phyloP scores from a whole-genome alignment of 371 early-diverging fungal genomes.

The Synchytrium microbalum region DNA sequence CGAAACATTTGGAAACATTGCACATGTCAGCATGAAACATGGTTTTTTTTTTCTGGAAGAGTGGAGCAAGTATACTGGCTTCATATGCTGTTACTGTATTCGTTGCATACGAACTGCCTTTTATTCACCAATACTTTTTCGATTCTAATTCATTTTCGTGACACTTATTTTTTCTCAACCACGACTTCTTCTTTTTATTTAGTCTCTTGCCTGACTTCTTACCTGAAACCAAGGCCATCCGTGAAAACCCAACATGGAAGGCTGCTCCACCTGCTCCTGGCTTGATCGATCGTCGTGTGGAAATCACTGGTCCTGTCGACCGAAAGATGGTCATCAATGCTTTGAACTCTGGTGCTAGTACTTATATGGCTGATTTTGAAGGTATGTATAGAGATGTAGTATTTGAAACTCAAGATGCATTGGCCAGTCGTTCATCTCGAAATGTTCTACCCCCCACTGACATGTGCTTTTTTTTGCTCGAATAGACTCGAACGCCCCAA shows the following conservation, averaged over 20 bases:
- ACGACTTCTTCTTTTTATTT: too few species aligned
- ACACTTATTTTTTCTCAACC: too few species aligned
- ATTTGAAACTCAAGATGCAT: too few species aligned
- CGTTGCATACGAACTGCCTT: too few species aligned
- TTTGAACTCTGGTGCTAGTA: constrained; percentile 82
- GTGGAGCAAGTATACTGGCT: too few species aligned
- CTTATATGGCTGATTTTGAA: constrained; percentile 97
- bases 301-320: constrained; percentile 96
- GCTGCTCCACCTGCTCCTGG: constrained; percentile 88
- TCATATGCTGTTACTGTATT: too few species aligned
- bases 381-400: constrained; percentile 32
- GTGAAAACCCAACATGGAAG: constrained; percentile 78
- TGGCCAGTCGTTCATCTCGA: too few species aligned
- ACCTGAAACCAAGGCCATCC: constrained; percentile 81
- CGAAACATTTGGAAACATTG: too few species aligned
- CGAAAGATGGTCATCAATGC: constrained; percentile 98
- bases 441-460: constrained; percentile 8
- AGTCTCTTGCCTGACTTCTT: constrained; percentile 75
- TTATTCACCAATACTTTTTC: too few species aligned
- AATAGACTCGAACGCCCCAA: constrained; percentile 83
- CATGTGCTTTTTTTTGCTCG: constrained; percentile 1
- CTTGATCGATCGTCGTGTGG: constrained; percentile 84
- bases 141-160: background rate
- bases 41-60: too few species aligned
- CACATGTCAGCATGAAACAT: too few species aligned